These are phyloP conservation scores for Raphanus sativus DNA, from an alignment of 345 rosid species.

Conservation along the genomic window DNA sequence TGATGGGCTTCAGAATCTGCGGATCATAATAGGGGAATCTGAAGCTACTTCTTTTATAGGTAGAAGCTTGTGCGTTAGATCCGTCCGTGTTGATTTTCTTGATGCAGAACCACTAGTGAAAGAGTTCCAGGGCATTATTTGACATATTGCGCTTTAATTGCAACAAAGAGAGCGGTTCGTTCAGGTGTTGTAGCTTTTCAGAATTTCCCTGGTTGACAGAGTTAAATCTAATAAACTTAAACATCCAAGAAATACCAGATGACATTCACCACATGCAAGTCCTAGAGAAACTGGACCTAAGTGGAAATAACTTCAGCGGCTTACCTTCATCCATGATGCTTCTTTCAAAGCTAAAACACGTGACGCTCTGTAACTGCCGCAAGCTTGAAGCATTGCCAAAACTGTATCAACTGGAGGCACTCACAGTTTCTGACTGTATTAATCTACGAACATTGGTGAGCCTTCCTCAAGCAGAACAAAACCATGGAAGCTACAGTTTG, in stretches of 20 bases:
- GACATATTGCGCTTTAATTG: background rate
- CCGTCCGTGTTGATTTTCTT: background rate
- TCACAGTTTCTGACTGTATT: slow-evolving; percentile 25
- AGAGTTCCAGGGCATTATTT: background rate
- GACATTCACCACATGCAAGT: slow-evolving; percentile 9
- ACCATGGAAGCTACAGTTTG: background rate
- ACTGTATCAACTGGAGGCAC: slow-evolving; percentile 10
- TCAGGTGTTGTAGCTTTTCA: background rate
- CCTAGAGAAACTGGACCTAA: slow-evolving; percentile 16
- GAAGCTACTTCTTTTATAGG: background rate
- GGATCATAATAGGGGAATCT: background rate
- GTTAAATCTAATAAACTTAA: background rate
- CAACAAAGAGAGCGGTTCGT: background rate
- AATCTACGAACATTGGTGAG: background rate
- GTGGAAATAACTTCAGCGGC: background rate
- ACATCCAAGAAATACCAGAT: background rate
- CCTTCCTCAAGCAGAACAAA: background rate
- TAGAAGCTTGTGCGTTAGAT: background rate
- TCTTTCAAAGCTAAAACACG: slow-evolving; percentile 9
- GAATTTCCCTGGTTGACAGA: slow-evolving; percentile 11
- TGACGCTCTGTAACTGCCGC: slow-evolving; percentile 18
- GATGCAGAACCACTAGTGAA: background rate
- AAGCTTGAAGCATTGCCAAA: background rate
- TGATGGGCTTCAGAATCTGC: background rate
- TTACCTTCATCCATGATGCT: background rate